These are phyloP conservation scores for Chrysanthemum lavandulifolium DNA, from an alignment of 129 eudicot genomes.

Conservation along the genomic window DNA sequence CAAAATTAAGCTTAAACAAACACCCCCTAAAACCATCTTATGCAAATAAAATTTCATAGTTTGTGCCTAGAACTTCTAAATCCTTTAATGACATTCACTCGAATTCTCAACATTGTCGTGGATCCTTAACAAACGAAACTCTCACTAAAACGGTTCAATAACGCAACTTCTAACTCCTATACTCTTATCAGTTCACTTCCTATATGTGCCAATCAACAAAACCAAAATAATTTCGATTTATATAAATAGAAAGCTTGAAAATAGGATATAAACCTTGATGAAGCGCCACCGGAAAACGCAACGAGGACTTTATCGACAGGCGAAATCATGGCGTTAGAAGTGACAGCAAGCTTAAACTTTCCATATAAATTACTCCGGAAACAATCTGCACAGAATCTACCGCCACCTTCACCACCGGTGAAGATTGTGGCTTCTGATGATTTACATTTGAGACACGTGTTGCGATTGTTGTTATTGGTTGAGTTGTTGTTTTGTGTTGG, in stretches of 20 bases:
- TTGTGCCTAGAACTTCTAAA: no score
- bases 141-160: no score
- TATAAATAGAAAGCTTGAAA: neutral
- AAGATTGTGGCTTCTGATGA: slow-evolving; percentile 49
- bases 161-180: no score
- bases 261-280: slow-evolving; percentile 55
- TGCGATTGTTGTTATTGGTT: slow-evolving; percentile 14
- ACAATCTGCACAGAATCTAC: slow-evolving; percentile 68
- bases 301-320: slow-evolving; percentile 89
- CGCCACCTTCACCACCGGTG: slow-evolving; percentile 46
- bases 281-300: slow-evolving; percentile 93
- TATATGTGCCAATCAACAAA: no score
- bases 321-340: slow-evolving; percentile 84
- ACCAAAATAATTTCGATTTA: neutral
- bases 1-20: no score
- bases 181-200: no score
- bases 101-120: no score
- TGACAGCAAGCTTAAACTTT: slow-evolving; percentile 80
- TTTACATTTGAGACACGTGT: slow-evolving; percentile 74
- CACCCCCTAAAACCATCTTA: no score
- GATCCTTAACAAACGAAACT: no score
- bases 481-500: neutral
- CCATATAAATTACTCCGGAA: slow-evolving; percentile 83
- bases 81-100: no score
- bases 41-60: no score